Evolutionary conservation across 73 alveolate genomes (phyloP).

Genomic region (Urostyla sp.): DNA sequence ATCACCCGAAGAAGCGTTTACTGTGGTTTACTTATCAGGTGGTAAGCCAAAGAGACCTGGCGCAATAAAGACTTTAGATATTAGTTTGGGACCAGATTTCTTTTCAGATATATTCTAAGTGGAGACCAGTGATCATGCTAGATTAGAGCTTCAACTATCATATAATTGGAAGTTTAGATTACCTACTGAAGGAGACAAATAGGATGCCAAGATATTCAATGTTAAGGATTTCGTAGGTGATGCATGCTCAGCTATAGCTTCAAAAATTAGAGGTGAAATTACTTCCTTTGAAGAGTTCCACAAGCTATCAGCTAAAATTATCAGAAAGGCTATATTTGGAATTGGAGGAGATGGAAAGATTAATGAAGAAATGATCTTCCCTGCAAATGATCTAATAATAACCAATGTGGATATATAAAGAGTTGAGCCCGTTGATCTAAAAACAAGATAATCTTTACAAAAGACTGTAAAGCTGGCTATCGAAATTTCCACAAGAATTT

Average conservation of each 20-base stretch:
- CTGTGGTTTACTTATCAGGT: slow-evolving; percentile 81
- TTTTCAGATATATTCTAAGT: slow-evolving; percentile 76
- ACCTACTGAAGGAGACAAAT: slow-evolving; percentile 41
- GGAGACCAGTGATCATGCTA: slow-evolving; percentile 84
- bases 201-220: slow-evolving; percentile 65
- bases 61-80: slow-evolving; percentile 70
- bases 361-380: slow-evolving; percentile 56
- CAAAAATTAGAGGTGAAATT: slow-evolving; percentile 82
- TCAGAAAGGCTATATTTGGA: slow-evolving; percentile 79
- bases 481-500: slow-evolving; percentile 80
- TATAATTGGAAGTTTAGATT: slow-evolving; percentile 77
- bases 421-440: slow-evolving; percentile 83
- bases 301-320: slow-evolving; percentile 66
- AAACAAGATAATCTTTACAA: slow-evolving; percentile 70
- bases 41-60: slow-evolving; percentile 82
- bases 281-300: slow-evolving; percentile 76
- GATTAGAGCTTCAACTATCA: slow-evolving; percentile 69
- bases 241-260: slow-evolving; percentile 76
- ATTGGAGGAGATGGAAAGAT: slow-evolving; percentile 75
- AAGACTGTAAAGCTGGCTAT: slow-evolving; percentile 82
- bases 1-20: slow-evolving; percentile 86
- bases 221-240: slow-evolving; percentile 86
- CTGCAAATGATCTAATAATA: slow-evolving; percentile 46
- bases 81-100: slow-evolving; percentile 84
- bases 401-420: slow-evolving; percentile 78